Evolutionary conservation across 495 filamentous ascomycete genomes (phyloP), one percentile per base, ranked within the genome.

Genomic region (Annulohypoxylon nitens): DNA sequence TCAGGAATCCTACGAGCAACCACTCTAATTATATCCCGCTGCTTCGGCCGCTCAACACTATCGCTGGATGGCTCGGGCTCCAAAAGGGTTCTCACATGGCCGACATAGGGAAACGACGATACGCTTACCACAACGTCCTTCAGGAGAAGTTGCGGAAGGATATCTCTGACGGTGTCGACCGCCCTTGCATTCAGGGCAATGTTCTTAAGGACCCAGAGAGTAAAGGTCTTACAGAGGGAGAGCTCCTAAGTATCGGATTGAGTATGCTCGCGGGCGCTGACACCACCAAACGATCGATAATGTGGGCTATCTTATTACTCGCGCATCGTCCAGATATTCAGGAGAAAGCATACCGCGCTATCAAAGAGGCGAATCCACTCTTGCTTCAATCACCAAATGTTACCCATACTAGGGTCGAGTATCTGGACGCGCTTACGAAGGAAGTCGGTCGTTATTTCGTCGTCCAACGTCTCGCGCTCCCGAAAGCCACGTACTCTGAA

Each of bases 381-480:
- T 86, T 87, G 45, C 88, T 92, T 64, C 89, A 89, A 8, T 93
- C 90, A 88, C 86, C 89, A 41, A 83, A 84, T 45, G 92, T 92
- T 12, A 76, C 87, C 8, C 89, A 92, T 75, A 90, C 92, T 63
- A 92, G 90, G 69, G 86, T 92, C 2, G 88, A 88, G 18, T 93
- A 93, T 73, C 78, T 93, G 20, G 90, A 89, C 0, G 91, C 91
- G 0, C 77, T 93, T 48, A 89, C 90, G 48, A 91, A 91, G 74
- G 91, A 93, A 78, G 86, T 86, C 36, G 84, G 92, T 11, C 86
- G 91, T 61, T 93, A 87, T 82, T 93, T 88, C 86, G 91, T 88
- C 2, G 90, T 93, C 14, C 91, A 93, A 71, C 90, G 91, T 2
- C 91, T 93, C 75, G 91, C 89, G 71, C 83, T 93, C 4, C 91